These are phyloP conservation scores for Eucalyptus globulus DNA, from an alignment of 345 rosid genomes.

Conservation along the genomic window DNA sequence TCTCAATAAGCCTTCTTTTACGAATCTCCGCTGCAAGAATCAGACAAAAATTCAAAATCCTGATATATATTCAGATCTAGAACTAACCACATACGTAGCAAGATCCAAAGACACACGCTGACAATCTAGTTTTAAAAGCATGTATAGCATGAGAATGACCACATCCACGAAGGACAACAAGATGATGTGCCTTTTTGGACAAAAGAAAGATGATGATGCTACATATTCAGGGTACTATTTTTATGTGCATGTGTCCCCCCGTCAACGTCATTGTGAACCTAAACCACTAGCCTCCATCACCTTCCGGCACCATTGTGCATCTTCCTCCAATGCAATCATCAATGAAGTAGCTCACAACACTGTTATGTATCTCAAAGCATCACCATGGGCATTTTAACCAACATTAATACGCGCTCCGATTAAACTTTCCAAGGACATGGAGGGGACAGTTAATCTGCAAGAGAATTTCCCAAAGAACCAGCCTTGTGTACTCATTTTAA, in stretches of 20 bases:
- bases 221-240: neutral
- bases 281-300: neutral
- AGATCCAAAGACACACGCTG: neutral
- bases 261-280: neutral
- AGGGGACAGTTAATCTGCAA: neutral
- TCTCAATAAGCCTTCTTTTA: constrained; percentile 55
- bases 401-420: neutral
- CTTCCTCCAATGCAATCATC: neutral
- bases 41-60: neutral
- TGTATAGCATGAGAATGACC: neutral
- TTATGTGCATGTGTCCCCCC: neutral
- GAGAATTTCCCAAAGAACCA: neutral
- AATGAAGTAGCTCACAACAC: neutral
- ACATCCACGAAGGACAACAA: neutral
- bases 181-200: neutral
- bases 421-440: neutral
- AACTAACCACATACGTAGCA: neutral
- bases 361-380: neutral
- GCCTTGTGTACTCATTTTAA: neutral
- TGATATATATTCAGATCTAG: neutral
- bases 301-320: neutral
- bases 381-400: neutral
- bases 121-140: neutral
- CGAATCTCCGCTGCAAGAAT: constrained; percentile 68
- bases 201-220: neutral